Base-by-base conservation (phyloP, 768 basidiomycete genomes). In the Lactarius vividus region DNA sequence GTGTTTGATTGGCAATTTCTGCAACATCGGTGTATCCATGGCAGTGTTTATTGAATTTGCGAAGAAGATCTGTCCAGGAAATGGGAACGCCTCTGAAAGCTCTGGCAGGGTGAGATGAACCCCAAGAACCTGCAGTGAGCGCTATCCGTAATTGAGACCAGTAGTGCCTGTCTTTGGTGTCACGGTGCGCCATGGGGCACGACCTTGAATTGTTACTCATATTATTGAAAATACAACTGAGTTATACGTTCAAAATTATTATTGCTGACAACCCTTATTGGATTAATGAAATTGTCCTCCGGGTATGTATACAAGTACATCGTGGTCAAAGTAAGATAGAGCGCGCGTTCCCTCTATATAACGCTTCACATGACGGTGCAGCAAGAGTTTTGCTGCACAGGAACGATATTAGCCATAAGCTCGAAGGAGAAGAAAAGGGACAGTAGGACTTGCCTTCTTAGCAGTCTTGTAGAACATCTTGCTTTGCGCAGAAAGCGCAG, bases 391-490 rank as follows among this genome's bases (percentile, higher is more conserved):
- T 96, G 94, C 92, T 95, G 74, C 35, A 63, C 40, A 63, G 54
- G 52, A 26, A 60, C 61, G 20, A 53, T n/a, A 7, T 66, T 31
- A n/a, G 37, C 37, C 35, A 44, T 5, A 26, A 57, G 33, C 20
- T 16, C 7, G 15, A 23, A 11, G n/a, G 28, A 15, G 33, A 31
- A 11, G 23, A 23, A 35, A 58, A 23, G 13, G 3, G n/a, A 23
- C 33, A 58, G 23, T 9, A 9, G 16, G 3, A 73, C 83, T 59
- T 62, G 94, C 96, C 90, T 96, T 96, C 90, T 98, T 98, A 2
- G 96, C 94, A 9, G 96, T 97, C 89, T 98, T 97, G 82, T 98
- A 98, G 76, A 99, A 99, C 89, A 93, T 91, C 87, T 98, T 98
- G 79, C 87, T 93, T 79, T 95, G 93, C 18, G 85, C 80, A 44